Evolutionary conservation across 257 asterid species (phyloP).

Genomic region (Solanum tacnaense): DNA sequence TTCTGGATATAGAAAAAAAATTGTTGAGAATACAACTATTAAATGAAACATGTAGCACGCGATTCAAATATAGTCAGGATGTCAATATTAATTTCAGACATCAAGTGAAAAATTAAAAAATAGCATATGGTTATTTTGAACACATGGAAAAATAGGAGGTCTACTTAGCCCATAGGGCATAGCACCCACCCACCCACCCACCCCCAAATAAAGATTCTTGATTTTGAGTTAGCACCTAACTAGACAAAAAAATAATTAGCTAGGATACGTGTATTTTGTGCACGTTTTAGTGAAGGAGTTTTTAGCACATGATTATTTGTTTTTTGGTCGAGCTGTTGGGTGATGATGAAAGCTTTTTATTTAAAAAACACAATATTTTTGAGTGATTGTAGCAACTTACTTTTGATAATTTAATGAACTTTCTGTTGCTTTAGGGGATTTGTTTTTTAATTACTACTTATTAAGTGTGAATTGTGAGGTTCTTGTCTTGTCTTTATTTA

Average conservation of each 20-base stretch:
- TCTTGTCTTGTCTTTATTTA: not conserved
- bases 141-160: not conserved
- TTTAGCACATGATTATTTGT: not conserved
- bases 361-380: not conserved
- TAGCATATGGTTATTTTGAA: not conserved
- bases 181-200: not conserved
- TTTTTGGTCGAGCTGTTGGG: not conserved
- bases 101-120: not conserved
- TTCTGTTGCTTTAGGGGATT: not conserved
- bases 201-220: not conserved
- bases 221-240: not conserved
- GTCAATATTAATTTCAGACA: no score
- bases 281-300: not conserved
- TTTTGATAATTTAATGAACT: not conserved
- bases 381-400: not conserved
- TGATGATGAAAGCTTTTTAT: not conserved
- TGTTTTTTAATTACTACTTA: not conserved
- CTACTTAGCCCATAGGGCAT: not conserved
- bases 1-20: no score
- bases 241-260: not conserved
- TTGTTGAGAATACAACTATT: no score
- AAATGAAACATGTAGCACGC: no score
- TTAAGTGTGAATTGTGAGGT: not conserved
- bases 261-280: not conserved
- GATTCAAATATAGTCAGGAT: no score